Conservation (phyloP, 768 basidiomycete genomes). For the Lentinula sp. region DNA sequence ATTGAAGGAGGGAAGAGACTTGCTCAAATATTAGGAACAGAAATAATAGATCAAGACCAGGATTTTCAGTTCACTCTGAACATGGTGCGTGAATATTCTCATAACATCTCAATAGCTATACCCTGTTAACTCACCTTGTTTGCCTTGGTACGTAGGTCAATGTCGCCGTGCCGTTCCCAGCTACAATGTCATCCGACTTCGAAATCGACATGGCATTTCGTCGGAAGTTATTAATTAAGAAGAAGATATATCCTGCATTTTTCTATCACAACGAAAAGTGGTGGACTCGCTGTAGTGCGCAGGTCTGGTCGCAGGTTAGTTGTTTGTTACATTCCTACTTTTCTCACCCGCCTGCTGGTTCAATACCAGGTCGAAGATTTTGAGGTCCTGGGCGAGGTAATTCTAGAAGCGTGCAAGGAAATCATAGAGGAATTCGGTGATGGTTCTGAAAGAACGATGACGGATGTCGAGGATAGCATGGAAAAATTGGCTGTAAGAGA, state of each 20-base stretch:
- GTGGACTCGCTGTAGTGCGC: conserved; percentile 35
- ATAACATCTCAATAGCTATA: background rate
- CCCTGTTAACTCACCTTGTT: background rate
- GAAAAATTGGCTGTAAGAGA: background rate
- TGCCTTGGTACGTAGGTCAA: conserved; percentile 20
- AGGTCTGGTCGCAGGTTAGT: conserved; percentile 33
- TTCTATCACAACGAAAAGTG: conserved; percentile 30
- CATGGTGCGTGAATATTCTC: conserved; percentile 51
- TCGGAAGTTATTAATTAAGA: conserved; percentile 20
- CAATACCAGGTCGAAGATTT: conserved; percentile 12
- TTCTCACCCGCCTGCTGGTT: background rate
- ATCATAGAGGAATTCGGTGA: conserved; percentile 2
- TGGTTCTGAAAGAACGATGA: background rate
- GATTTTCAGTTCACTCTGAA: conserved; percentile 53
- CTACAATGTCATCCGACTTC: conserved; percentile 10
- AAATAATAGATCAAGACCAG: conserved; percentile 45
- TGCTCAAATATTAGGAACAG: conserved; percentile 55
- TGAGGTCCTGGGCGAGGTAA: conserved; percentile 10
- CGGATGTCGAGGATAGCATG: background rate
- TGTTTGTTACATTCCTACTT: background rate
- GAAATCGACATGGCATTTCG: conserved; percentile 19
- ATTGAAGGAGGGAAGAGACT: conserved; percentile 56
- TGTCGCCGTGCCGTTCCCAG: conserved; percentile 27
- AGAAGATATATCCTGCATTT: conserved; percentile 24
- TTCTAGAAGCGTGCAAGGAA: conserved; percentile 8